Evolutionary conservation across 139 green algal species (phyloP).

Genomic region (Chlamydomonas asymmetrica): DNA sequence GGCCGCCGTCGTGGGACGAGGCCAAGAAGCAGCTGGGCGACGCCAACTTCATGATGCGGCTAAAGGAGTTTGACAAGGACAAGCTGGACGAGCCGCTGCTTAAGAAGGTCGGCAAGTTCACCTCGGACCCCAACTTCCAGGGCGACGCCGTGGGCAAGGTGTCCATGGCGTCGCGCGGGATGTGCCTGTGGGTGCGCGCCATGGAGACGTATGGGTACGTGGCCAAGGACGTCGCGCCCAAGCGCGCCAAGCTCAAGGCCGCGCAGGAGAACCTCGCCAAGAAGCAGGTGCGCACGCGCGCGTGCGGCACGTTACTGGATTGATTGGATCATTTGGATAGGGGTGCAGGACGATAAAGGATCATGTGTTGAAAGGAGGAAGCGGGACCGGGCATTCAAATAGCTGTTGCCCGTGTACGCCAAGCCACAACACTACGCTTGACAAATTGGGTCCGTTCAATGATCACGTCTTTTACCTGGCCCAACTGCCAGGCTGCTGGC

Average conservation of each 20-base stretch:
- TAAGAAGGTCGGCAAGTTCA: conserved; percentile 83
- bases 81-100: conserved; percentile 76
- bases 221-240: conserved; percentile 83
- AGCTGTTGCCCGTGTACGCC: no score
- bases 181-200: conserved; percentile 84
- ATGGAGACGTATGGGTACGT: conserved; percentile 86
- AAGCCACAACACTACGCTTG: no score
- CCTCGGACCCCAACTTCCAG: conserved; percentile 64
- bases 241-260: conserved; percentile 80
- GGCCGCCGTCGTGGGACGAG: conserved; percentile 81
- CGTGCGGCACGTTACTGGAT: no score
- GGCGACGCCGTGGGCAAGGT: conserved; percentile 71
- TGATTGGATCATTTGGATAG: no score
- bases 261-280: conserved; percentile 69
- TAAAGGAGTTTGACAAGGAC: conserved; percentile 84
- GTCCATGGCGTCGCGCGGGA: conserved; percentile 59
- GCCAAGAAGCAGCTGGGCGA: conserved; percentile 79
- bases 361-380: no score
- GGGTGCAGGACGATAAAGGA: no score
- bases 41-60: conserved; percentile 76
- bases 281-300: no score
- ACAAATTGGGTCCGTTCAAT: no score
- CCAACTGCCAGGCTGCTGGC: no score
- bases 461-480: no score
- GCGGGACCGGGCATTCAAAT: no score